Conservation (phyloP, 73 alveolate genomes). For the Symbiodinium natans region DNA sequence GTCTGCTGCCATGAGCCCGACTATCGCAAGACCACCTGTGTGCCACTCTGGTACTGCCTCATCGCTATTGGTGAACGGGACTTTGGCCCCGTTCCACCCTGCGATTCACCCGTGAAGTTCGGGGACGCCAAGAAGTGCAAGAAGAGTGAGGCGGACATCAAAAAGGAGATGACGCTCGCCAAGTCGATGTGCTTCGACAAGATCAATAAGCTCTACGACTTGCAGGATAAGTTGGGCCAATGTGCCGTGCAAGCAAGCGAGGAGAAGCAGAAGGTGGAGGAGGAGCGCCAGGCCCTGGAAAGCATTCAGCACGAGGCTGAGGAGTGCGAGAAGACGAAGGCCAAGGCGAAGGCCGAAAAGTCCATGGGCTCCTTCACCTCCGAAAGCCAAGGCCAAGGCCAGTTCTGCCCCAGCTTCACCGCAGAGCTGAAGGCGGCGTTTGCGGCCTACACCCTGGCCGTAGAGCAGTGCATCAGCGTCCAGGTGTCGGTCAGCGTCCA, state of each 20-base stretch:
- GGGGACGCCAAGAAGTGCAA: conserved; percentile 72
- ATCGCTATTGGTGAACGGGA: conserved; percentile 41
- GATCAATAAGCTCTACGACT: conserved; percentile 52
- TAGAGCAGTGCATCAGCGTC: conserved; percentile 49
- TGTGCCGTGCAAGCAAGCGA: conserved; percentile 12
- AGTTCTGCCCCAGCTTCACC: conserved; percentile 41
- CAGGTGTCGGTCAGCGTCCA: conserved; percentile 35
- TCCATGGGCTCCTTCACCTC: neutral
- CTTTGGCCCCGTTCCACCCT: conserved; percentile 64
- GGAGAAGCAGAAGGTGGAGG: conserved; percentile 43
- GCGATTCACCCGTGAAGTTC: conserved; percentile 31
- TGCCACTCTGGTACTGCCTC: conserved; percentile 37
- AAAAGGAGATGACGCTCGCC: conserved; percentile 13
- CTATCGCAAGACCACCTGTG: conserved; percentile 15
- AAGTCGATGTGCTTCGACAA: conserved; percentile 64
- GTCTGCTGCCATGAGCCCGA: conserved; percentile 8
- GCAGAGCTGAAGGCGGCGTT: conserved; percentile 4
- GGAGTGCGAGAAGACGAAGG: conserved; percentile 77
- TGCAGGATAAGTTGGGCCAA: conserved; percentile 49
- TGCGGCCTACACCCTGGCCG: neutral
- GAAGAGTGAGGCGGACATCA: conserved; percentile 25
- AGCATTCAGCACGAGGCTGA: conserved; percentile 36
- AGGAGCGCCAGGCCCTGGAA: conserved; percentile 20
- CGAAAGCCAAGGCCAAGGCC: neutral
- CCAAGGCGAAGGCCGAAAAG: conserved; percentile 48